A percentile compares a stretch with the other conserved stretches of the same genome.
phyloP scores from a whole-genome alignment of 176 grass and related monocot genomes.

The Guadua angustifolia region DNA sequence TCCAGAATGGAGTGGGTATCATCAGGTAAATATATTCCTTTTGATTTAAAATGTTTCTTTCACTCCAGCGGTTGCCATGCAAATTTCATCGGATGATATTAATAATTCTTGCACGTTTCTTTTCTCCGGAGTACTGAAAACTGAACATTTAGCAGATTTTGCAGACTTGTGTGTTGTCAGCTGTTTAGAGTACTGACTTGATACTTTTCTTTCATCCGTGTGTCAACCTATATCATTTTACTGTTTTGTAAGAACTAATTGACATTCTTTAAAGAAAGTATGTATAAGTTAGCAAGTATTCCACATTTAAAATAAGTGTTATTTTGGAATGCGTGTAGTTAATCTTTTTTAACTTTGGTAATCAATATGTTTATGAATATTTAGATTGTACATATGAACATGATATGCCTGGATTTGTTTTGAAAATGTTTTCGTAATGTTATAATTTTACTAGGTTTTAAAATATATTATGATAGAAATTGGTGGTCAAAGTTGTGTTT shows the following conservation, averaged over 20 bases:
- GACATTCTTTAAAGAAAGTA: not conserved
- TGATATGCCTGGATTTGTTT: not conserved
- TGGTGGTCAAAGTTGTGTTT: not conserved
- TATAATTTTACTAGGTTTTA: not conserved
- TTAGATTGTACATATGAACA: not conserved
- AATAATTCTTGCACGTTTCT: not conserved
- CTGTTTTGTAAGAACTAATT: slow-evolving; percentile 6
- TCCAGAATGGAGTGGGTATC: slow-evolving; percentile 68
- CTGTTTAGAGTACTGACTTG: not conserved
- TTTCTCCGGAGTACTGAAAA: not conserved
- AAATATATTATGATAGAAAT: not conserved
- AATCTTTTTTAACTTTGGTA: not conserved
- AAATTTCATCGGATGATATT: not conserved
- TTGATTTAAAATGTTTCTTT: slow-evolving; percentile 26
- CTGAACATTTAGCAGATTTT: slow-evolving; percentile 24
- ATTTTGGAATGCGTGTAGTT: not conserved
- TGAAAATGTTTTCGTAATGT: not conserved
- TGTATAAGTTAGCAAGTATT: not conserved
- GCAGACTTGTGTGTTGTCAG: not conserved
- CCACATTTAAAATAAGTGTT: not conserved
- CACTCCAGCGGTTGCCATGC: not conserved
- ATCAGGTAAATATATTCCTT: slow-evolving; percentile 66
- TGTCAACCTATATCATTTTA: not conserved
- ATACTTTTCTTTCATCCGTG: not conserved
- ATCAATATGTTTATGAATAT: not conserved